Evolutionary conservation across 225 moss, liverwort and hornwort genomes (phyloP).

Genomic region (Polytrichum formosum): DNA sequence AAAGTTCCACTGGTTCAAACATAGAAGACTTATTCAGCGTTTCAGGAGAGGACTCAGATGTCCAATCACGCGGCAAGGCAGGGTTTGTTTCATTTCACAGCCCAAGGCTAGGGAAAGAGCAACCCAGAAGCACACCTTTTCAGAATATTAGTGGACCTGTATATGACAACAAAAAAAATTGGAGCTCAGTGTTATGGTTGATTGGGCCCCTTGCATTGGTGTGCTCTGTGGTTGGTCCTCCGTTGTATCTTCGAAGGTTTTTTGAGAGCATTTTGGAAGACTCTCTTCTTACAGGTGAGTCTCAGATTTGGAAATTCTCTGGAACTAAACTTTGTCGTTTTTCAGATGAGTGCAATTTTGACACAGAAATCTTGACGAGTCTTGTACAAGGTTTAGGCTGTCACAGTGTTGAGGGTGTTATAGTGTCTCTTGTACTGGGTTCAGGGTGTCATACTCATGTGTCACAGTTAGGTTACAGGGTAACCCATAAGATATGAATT

Average conservation of each 20-base stretch:
- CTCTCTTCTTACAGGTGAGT: constrained; percentile 80
- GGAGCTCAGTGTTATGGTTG: constrained; percentile 63
- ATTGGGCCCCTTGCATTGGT: constrained; percentile 81
- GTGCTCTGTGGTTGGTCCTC: constrained; percentile 84
- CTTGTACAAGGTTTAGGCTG: neutral
- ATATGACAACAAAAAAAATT: constrained; percentile 11
- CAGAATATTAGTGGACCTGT: constrained; percentile 25
- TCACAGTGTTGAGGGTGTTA: too few relatives aligned
- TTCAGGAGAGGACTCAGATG: constrained; percentile 32
- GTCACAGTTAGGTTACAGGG: too few relatives aligned
- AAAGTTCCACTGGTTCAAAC: constrained; percentile 32
- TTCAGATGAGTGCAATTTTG: constrained; percentile 47
- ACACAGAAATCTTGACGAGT: neutral
- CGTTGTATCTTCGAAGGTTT: constrained; percentile 77
- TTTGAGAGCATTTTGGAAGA: constrained; percentile 83
- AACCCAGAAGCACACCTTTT: constrained; percentile 23
- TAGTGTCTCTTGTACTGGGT: neutral
- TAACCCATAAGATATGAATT: too few relatives aligned
- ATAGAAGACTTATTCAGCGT: constrained; percentile 37
- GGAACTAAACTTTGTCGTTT: neutral
- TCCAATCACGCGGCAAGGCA: constrained; percentile 38
- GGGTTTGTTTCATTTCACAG: constrained; percentile 49
- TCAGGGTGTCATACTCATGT: too few relatives aligned
- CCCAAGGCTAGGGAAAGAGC: constrained; percentile 22
- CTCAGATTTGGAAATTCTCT: too few relatives aligned